These are phyloP conservation scores for Trichophyton simii DNA, from an alignment of 2,329 filamentous ascomycete species.

Conservation along the genomic window DNA sequence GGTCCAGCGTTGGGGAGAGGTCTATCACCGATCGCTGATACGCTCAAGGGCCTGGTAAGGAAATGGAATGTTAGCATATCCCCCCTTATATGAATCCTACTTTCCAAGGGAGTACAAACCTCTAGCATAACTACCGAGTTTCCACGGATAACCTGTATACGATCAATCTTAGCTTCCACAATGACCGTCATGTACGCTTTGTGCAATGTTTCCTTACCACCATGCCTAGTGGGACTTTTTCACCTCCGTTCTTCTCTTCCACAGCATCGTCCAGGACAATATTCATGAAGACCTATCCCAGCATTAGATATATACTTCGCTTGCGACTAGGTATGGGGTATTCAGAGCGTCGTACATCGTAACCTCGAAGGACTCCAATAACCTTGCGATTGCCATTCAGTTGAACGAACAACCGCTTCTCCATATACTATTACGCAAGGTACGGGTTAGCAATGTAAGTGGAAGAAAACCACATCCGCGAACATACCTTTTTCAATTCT, in stretches of 20 bases:
- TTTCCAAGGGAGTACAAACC: slow-evolving; percentile 26
- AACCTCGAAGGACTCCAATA: slow-evolving; percentile 83
- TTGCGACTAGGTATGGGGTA: neutral
- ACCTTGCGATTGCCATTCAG: slow-evolving; percentile 97
- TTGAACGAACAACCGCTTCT: slow-evolving; percentile 96
- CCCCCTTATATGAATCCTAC: neutral
- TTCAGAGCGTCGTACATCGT: slow-evolving; percentile 57
- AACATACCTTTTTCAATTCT: slow-evolving; percentile 86
- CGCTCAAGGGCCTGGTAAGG: slow-evolving; percentile 28
- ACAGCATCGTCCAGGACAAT: slow-evolving; percentile 94
- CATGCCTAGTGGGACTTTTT: slow-evolving; percentile 85
- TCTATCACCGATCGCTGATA: slow-evolving; percentile 31
- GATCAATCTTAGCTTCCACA: neutral
- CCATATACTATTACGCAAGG: slow-evolving; percentile 63
- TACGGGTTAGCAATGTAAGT: neutral
- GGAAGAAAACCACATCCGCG: slow-evolving; percentile 2
- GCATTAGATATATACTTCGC: neutral
- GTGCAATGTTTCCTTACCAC: slow-evolving; percentile 44
- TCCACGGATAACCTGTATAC: slow-evolving; percentile 69
- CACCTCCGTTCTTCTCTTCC: slow-evolving; percentile 83
- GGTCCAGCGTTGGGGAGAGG: neutral
- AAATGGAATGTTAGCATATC: slow-evolving; percentile 1
- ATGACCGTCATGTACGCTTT: neutral
- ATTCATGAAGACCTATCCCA: slow-evolving; percentile 78
- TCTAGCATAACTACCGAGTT: slow-evolving; percentile 99